A percentile compares a stretch with the other conserved stretches of the same genome.
Evolutionary conservation across 495 filamentous ascomycete genomes (phyloP).

Genomic region (Lasiosphaeriaceae sp.): DNA sequence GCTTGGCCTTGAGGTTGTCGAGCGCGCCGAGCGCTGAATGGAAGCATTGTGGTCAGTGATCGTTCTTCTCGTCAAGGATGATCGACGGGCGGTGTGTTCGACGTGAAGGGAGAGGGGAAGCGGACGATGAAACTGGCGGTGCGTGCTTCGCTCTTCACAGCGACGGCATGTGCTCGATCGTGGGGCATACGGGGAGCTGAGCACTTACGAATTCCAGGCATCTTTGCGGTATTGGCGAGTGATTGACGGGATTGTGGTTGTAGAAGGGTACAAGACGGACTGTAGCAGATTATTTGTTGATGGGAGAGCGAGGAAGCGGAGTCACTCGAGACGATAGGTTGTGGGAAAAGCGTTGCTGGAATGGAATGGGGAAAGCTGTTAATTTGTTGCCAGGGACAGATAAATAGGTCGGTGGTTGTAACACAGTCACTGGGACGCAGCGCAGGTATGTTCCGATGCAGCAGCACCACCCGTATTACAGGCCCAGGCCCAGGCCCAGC

Average conservation of each 20-base stretch:
- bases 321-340: not conserved
- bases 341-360: not conserved
- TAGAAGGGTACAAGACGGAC: not conserved
- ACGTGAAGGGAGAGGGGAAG: not conserved
- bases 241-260: not conserved
- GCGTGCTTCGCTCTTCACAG: no score
- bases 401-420: conserved; percentile 2
- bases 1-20: conserved; percentile 32
- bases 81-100: not conserved
- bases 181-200: not conserved
- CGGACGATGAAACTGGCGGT: not conserved
- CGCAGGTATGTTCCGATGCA: not conserved
- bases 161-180: not conserved
- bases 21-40: conserved; percentile 24
- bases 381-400: not conserved
- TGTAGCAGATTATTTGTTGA: not conserved
- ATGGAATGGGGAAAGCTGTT: not conserved
- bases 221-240: conserved; percentile 17
- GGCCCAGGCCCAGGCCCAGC: no score
- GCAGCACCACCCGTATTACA: not conserved
- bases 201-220: conserved; percentile 30
- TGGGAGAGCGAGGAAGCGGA: not conserved
- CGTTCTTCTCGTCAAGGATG: not conserved
- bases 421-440: not conserved
- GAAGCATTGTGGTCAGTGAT: not conserved